Evolutionary conservation across 2,329 filamentous ascomycete genomes (phyloP).

Genomic region (Berkeleyomyces rouxiae): DNA sequence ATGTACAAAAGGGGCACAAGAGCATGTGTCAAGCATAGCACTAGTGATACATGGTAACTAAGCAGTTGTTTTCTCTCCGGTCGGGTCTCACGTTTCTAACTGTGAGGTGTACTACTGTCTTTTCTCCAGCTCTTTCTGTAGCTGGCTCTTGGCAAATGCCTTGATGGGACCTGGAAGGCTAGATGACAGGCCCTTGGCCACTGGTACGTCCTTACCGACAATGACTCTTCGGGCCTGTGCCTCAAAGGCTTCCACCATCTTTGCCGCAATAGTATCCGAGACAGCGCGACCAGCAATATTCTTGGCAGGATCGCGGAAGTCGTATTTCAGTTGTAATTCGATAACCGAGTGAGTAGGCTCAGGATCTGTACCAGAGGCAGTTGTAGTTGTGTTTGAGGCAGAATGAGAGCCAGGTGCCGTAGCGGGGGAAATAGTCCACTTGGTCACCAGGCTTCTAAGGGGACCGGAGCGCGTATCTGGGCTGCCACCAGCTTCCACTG

Average conservation of each 20-base stretch:
- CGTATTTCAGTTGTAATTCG: slow-evolving; percentile 58
- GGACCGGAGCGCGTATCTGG: slow-evolving; percentile 26
- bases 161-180: slow-evolving; percentile 11
- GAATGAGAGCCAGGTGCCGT: slow-evolving; percentile 19
- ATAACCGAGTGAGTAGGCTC: slow-evolving; percentile 45
- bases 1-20: neutral
- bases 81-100: neutral
- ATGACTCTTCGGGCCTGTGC: slow-evolving; percentile 49
- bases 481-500: slow-evolving; percentile 21
- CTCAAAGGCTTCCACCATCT: slow-evolving; percentile 93
- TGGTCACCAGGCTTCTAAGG: slow-evolving; percentile 52
- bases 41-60: neutral
- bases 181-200: neutral
- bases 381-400: slow-evolving; percentile 18
- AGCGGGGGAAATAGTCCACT: slow-evolving; percentile 46
- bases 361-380: slow-evolving; percentile 14
- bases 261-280: slow-evolving; percentile 65
- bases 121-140: slow-evolving; percentile 16
- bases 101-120: neutral
- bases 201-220: slow-evolving; percentile 16
- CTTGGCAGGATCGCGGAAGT: slow-evolving; percentile 81
- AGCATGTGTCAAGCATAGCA: neutral
- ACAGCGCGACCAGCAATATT: slow-evolving; percentile 64
- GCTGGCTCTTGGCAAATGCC: slow-evolving; percentile 13
- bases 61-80: neutral